These are phyloP conservation scores for Irpex sp. DNA, from an alignment of 1,284 basidiomycete species.

Conservation along the genomic window DNA sequence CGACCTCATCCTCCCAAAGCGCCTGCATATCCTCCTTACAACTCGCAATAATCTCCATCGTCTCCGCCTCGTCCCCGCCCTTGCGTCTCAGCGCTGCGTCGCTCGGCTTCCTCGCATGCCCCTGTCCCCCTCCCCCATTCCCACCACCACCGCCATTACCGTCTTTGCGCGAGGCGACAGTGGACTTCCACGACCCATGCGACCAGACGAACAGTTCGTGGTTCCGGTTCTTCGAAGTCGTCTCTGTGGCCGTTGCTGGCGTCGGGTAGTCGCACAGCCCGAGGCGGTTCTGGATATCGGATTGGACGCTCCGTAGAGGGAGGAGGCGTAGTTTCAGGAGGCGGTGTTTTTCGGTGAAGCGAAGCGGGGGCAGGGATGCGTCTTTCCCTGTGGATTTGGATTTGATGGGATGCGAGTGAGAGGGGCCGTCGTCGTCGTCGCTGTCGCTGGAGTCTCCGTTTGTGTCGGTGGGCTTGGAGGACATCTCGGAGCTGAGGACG, in stretches of 20 bases:
- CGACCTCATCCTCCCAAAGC: conserved; percentile 55
- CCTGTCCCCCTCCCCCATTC: not conserved
- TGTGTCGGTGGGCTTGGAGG: conserved; percentile 8
- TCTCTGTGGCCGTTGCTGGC: not conserved
- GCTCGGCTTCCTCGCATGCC: not conserved
- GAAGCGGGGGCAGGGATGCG: conserved; percentile 31
- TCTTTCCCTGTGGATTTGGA: conserved; percentile 13
- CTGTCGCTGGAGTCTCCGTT: conserved; percentile 14
- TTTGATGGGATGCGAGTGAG: not conserved
- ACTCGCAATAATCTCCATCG: conserved; percentile 49
- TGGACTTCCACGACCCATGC: conserved; percentile 58
- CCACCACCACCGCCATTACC: not conserved
- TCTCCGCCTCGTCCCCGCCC: conserved; percentile 32
- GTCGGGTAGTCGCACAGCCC: conserved; percentile 47
- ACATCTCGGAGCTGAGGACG: conserved; percentile 52
- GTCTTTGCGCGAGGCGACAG: conserved; percentile 38
- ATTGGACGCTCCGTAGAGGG: conserved; percentile 53
- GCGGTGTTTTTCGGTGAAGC: conserved; percentile 60
- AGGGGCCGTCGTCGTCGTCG: conserved; percentile 30
- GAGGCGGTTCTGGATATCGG: conserved; percentile 55
- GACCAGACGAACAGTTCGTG: conserved; percentile 56
- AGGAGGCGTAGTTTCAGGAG: conserved; percentile 53
- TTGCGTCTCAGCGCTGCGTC: not conserved
- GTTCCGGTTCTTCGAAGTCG: conserved; percentile 9
- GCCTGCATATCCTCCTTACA: conserved; percentile 58